Percentiles rank a stretch among this genome's conserved stretches.
Conservation (phyloP, 2,329 filamentous ascomycete genomes). For the Chaetomium globosum region DNA sequence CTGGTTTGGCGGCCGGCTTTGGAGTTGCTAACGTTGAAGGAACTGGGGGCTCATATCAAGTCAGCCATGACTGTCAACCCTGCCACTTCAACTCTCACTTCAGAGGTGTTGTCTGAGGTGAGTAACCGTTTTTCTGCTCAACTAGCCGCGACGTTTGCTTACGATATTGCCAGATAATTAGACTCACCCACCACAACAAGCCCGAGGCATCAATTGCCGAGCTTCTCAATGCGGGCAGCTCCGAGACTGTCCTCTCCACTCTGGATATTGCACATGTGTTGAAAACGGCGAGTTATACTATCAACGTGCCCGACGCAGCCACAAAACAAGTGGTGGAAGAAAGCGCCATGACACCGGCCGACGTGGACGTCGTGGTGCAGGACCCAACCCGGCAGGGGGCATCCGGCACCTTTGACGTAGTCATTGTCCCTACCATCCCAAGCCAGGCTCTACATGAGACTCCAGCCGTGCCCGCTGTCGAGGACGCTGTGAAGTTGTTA, state of each 20-base stretch:
- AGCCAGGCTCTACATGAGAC: neutral
- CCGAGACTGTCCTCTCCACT: neutral
- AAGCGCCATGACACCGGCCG: neutral
- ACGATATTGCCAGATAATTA: neutral
- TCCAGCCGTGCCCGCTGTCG: neutral
- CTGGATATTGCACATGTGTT: neutral
- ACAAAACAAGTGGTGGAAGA: neutral
- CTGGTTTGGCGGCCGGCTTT: conserved; percentile 1
- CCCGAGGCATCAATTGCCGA: neutral
- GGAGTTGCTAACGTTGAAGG: neutral
- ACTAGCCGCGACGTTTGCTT: neutral
- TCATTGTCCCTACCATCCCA: neutral
- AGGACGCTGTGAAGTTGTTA: neutral
- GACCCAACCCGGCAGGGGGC: neutral
- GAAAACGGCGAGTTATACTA: conserved; percentile 3
- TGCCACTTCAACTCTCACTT: neutral
- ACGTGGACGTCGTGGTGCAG: neutral
- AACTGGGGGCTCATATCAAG: neutral
- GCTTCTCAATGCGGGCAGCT: neutral
- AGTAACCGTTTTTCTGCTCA: neutral
- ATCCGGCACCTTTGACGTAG: neutral
- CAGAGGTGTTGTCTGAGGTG: neutral
- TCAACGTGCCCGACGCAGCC: conserved; percentile 3
- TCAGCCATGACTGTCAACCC: neutral
- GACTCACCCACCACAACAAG: conserved; percentile 6